phyloP scores from a whole-genome alignment of 2,329 filamentous ascomycete genomes.

The Nannizziopsis arthrosporioides region DNA sequence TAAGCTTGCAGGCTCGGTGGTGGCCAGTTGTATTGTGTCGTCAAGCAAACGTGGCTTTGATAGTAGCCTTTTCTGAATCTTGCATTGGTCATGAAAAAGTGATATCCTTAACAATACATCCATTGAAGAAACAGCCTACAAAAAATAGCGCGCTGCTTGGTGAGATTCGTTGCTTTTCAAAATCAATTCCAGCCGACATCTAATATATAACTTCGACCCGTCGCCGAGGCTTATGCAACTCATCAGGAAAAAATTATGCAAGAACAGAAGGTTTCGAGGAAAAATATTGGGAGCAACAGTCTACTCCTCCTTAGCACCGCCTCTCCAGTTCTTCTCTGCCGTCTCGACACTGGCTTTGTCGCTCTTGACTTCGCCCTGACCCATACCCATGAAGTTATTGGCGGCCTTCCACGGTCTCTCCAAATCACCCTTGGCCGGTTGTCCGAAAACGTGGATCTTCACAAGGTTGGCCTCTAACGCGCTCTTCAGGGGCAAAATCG shows the following conservation, averaged over 20 bases:
- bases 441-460: conserved; percentile 87
- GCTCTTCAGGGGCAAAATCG: conserved; percentile 92
- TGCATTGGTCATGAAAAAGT: neutral
- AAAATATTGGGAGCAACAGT: neutral
- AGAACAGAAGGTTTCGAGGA: neutral
- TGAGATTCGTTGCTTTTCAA: too few species aligned
- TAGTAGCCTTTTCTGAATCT: too few species aligned
- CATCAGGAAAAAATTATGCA: conserved; percentile 1
- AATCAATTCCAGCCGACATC: too few species aligned
- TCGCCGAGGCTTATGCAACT: neutral
- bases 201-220: too few species aligned
- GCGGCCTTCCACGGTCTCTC: conserved; percentile 90
- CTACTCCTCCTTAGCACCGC: conserved; percentile 42
- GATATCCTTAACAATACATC: neutral
- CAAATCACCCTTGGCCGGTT: conserved; percentile 77
- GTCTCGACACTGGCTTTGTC: conserved; percentile 65
- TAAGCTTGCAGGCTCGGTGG: too few species aligned
- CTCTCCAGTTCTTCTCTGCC: conserved; percentile 40
- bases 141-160: too few species aligned
- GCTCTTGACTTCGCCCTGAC: conserved; percentile 60
- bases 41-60: too few species aligned
- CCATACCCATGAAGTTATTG: conserved; percentile 69
- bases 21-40: too few species aligned
- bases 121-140: neutral
- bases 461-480: conserved; percentile 89